Evolutionary conservation across 2,329 filamentous ascomycete species (phyloP).

Genomic region (Teratosphaeria zuluensis): DNA sequence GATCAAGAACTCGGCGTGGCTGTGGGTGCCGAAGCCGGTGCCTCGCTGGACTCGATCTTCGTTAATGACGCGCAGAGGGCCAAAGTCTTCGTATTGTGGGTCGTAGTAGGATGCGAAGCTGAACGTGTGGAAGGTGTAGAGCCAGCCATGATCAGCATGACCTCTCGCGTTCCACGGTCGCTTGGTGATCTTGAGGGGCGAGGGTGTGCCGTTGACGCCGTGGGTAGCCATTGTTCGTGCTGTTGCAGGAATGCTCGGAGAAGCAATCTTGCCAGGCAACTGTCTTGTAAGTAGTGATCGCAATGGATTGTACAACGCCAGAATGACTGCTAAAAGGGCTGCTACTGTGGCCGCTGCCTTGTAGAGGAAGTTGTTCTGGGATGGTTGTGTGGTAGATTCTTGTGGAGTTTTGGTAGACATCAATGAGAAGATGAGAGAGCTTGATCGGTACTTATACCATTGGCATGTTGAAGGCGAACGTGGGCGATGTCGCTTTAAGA

Average conservation of each 20-base stretch:
- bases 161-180: constrained; percentile 64
- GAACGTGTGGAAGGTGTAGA: constrained; percentile 81
- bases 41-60: constrained; percentile 71
- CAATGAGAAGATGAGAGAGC: constrained; percentile 9
- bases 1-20: constrained; percentile 80
- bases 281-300: constrained; percentile 28
- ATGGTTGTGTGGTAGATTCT: not conserved
- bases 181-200: constrained; percentile 53
- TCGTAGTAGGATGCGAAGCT: constrained; percentile 66
- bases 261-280: constrained; percentile 19
- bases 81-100: constrained; percentile 58
- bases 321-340: constrained; percentile 32
- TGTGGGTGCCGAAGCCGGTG: constrained; percentile 74
- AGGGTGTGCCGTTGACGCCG: constrained; percentile 13
- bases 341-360: constrained; percentile 21
- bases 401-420: constrained; percentile 16
- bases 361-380: constrained; percentile 9
- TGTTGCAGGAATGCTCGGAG: constrained; percentile 6
- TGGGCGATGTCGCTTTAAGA: no score
- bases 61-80: constrained; percentile 73
- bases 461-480: not conserved
- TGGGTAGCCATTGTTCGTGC: constrained; percentile 33
- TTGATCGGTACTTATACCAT: not conserved
- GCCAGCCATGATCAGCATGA: constrained; percentile 75
- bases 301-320: constrained; percentile 36